Evolutionary conservation across 495 filamentous ascomycete genomes (phyloP).

Genomic region (Bathelium albidoporum): DNA sequence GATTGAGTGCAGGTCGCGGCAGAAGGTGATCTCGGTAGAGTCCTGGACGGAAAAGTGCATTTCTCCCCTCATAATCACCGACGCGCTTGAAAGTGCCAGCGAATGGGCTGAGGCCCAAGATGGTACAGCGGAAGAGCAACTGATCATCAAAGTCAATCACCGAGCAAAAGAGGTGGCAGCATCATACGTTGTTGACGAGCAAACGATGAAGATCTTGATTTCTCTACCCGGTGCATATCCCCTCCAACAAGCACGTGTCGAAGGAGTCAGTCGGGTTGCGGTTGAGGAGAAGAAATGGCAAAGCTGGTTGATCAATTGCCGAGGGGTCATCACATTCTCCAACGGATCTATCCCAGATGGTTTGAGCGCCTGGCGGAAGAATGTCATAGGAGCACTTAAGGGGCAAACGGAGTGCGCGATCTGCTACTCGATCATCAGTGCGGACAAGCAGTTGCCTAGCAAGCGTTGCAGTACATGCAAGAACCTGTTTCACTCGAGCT

Average conservation of each 20-base stretch:
- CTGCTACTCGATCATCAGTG: slow-evolving; percentile 86
- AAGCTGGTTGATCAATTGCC: slow-evolving; percentile 71
- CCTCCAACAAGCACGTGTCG: slow-evolving; percentile 63
- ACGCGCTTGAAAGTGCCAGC: slow-evolving; percentile 57
- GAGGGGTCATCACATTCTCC: slow-evolving; percentile 85
- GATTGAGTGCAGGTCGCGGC: slow-evolving; percentile 62
- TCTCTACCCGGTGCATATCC: slow-evolving; percentile 72
- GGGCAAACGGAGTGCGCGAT: slow-evolving; percentile 94
- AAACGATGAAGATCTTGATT: slow-evolving; percentile 66
- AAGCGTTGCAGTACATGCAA: slow-evolving; percentile 90
- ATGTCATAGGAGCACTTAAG: slow-evolving; percentile 76
- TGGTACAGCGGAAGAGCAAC: slow-evolving; percentile 39
- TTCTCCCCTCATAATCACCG: slow-evolving; percentile 66
- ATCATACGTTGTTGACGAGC: slow-evolving; percentile 78
- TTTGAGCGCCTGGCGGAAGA: slow-evolving; percentile 67
- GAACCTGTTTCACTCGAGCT: slow-evolving; percentile 82
- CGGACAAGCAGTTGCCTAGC: slow-evolving; percentile 76
- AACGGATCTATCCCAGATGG: slow-evolving; percentile 79
- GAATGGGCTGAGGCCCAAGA: slow-evolving; percentile 48
- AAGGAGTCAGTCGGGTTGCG: slow-evolving; percentile 68
- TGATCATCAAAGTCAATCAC: slow-evolving; percentile 61
- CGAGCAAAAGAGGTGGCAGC: slow-evolving; percentile 65
- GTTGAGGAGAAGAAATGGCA: slow-evolving; percentile 86
- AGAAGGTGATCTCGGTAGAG: slow-evolving; percentile 64
- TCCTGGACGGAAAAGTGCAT: slow-evolving; percentile 76